Base-by-base conservation (phyloP, 139 green algal genomes). In the Marvania coccoides region DNA sequence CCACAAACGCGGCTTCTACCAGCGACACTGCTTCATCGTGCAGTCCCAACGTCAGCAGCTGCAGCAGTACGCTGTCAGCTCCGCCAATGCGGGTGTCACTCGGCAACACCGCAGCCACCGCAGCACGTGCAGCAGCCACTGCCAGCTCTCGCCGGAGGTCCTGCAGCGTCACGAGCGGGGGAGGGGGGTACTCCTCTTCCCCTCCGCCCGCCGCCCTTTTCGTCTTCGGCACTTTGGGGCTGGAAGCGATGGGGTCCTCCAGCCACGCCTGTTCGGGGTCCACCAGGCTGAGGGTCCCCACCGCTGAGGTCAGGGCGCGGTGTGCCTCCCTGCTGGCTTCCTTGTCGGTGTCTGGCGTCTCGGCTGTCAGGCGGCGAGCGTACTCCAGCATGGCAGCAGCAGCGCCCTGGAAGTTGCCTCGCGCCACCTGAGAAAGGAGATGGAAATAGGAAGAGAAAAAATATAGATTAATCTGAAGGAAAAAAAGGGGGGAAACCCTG, bases 321-420 rank as follows among this genome's bases (percentile, higher is more conserved):
- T 70, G 54, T 1, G 53, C 63, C 58, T 65, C 46, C 36, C 37
- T 34, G 23, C 13, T 54, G 0, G 63, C 42, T 28, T 69, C 42
- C 19, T 30, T 34, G n/a, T n/a, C n/a, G 51, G 67, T 45, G 26
- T 39, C 9, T 4, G 36, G 28, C 5, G 47, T 13, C 14, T 61
- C 42, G 5, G 30, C 40, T 7, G 61, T 40, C 36, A 80, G 58
- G 66, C 76, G 65, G 19, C 67, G 38, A 0, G 72, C 60, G 26
- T 56, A 70, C 5, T 38, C 58, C 55, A 81, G 47, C 67, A 74
- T 58, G 14, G 76, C 72, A 9, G 23, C 67, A 26, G 76, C 76
- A 23, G 76, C 76, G 3, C 45, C 45, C 31, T 71, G 51, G 39
- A 45, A 72, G 58, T 72, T 65, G 48, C 45, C 58, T 33, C 67